Base-by-base conservation (phyloP, 23 red algal genomes). In the Gracilaria gracilis region DNA sequence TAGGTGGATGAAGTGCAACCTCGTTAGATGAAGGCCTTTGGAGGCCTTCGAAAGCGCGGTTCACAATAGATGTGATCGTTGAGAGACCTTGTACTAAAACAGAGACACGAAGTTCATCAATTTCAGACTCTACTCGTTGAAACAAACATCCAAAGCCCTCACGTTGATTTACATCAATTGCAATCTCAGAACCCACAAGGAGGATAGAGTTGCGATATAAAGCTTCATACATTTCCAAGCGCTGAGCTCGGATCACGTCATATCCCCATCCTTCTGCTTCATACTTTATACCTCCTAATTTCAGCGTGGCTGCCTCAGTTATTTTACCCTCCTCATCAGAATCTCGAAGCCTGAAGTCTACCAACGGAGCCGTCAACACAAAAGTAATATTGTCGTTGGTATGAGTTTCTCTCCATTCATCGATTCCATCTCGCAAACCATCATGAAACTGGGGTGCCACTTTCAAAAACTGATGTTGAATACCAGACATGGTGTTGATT, bases 291-390 rank as follows among this genome's bases (percentile, higher is more conserved):
- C 38, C 27, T 16, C 42, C 40, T 1, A 46, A 40, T 25, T 50
- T 46, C 72, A 77, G 15, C 6, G 27, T 77, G 7, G 15, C 38
- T 15, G 36, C 40, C 0, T 77, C 72, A 77, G 72, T 49, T 46
- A 17, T 51, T 1, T 37, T 77, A 31, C 42, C 34, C 27, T 51
- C 24, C 16, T 50, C 46, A 51, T 77, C 72, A 31, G 21, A 25
- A 48, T 77, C 72, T 37, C 72, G 72, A 49, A 77, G 9, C 3
- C 27, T 51, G 72, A 77, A 77, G 42, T 77, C 72, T 35, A 77
- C 27, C 0, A 42, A 77, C 17, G 72, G 72, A 7, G 36, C 34
- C 31, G 14, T 51, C 72, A 77, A 46, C 24, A 31, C 15, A n/a
- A 15, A 77, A 1, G 42, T 35, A 51, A 50, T 37, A 77, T 14